Base-by-base conservation (phyloP, 2,329 filamentous ascomycete genomes). In the Corinectria fuckeliana region DNA sequence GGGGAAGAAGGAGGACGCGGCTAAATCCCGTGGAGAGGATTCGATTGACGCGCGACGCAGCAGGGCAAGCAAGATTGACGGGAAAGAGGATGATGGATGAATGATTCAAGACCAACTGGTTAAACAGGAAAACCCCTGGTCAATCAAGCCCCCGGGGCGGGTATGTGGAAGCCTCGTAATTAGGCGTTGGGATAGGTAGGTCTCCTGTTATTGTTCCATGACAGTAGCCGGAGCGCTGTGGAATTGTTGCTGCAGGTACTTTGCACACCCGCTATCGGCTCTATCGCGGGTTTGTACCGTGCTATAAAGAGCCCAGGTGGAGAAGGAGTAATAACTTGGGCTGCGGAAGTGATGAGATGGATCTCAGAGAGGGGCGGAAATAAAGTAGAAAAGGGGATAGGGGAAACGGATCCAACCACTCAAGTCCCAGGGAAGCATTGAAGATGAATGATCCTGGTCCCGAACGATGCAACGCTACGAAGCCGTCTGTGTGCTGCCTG, bases 171-270 rank as follows among this genome's bases (percentile, higher is more conserved):
- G n/a, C n/a, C n/a, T n/a, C n/a, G n/a, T n/a, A n/a, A n/a, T n/a
- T n/a, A n/a, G 28, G 30, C 13, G n/a, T 11, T 11, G 20, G 20
- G 38, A 6, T 8, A 13, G 18, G 20, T 21, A 21, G 38, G 38
- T 14, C 38, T 25, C 20, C n/a, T n/a, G n/a, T 42, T 14, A 36
- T 39, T 39, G 23, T 21, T 39, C n/a, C n/a, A n/a, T n/a, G n/a
- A n/a, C n/a, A n/a, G n/a, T n/a, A n/a, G n/a, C n/a, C 28, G 23
- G 54, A 56, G 38, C 47, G 54, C 47, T 47, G 39, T 56, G 52
- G 30, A 45, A 57, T 45, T 57, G 36, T 21, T 23, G n/a, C n/a
- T n/a, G n/a, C n/a, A n/a, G n/a, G n/a, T n/a, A n/a, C n/a, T n/a
- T n/a, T n/a, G n/a, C n/a, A n/a, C n/a, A n/a, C n/a, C n/a, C n/a